Percentiles rank a stretch among this genome's conserved stretches.
These are phyloP conservation scores for Triangularia verruculosa DNA, from an alignment of 2,329 filamentous ascomycete species.

Conservation along the genomic window DNA sequence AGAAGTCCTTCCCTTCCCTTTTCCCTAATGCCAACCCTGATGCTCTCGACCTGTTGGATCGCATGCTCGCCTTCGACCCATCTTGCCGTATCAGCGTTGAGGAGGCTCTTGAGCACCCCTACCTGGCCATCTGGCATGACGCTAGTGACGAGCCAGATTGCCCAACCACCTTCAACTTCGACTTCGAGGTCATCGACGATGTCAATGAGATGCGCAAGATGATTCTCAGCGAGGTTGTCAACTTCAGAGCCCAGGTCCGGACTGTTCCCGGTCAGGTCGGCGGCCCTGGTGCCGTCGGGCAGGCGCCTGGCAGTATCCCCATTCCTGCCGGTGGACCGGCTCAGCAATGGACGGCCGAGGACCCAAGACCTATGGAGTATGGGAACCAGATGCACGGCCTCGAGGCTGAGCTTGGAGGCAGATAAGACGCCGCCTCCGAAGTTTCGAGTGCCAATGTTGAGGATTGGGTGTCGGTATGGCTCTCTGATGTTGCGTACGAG, in stretches of 20 bases:
- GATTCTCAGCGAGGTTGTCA: slow-evolving; percentile 91
- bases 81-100: slow-evolving; percentile 91
- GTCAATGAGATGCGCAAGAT: slow-evolving; percentile 93
- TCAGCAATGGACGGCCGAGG: slow-evolving; percentile 56
- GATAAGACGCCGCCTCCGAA: slow-evolving; percentile 16
- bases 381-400: slow-evolving; percentile 47
- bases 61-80: slow-evolving; percentile 96
- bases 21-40: slow-evolving; percentile 96
- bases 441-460: neutral
- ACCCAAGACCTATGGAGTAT: slow-evolving; percentile 60
- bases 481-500: neutral
- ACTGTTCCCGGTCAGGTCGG: slow-evolving; percentile 43
- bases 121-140: slow-evolving; percentile 98
- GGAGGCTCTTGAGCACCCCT: slow-evolving; percentile 91
- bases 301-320: slow-evolving; percentile 44
- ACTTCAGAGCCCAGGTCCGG: slow-evolving; percentile 68
- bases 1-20: slow-evolving; percentile 81
- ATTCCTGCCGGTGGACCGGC: slow-evolving; percentile 44
- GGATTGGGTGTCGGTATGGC: neutral
- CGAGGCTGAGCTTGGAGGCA: slow-evolving; percentile 57
- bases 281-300: slow-evolving; percentile 32
- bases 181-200: slow-evolving; percentile 96
- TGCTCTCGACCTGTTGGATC: slow-evolving; percentile 89
- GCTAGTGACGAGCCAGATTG: slow-evolving; percentile 92
- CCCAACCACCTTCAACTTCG: slow-evolving; percentile 94